Evolutionary conservation across 2,329 filamentous ascomycete species (phyloP).

Genomic region (Blastomyces emzantsi): DNA sequence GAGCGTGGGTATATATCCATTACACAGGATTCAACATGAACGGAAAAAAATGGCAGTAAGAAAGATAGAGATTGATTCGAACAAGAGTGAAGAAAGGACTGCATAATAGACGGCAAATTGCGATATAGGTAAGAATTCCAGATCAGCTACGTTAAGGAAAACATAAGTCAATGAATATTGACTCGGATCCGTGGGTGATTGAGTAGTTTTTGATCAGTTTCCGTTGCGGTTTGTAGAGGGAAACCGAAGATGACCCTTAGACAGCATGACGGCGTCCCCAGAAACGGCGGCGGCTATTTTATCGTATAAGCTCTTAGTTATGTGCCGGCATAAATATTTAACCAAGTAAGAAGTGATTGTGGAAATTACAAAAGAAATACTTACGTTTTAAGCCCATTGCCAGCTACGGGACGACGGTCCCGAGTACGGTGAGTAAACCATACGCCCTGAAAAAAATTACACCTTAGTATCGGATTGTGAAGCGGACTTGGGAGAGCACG

Average conservation of each 20-base stretch:
- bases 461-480: neutral
- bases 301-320: neutral
- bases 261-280: slow-evolving; percentile 32
- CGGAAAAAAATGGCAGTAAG: neutral
- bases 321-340: neutral
- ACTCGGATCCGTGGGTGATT: neutral
- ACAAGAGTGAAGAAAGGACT: neutral
- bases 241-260: slow-evolving; percentile 16
- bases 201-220: neutral
- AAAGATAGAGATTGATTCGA: neutral
- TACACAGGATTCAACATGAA: neutral
- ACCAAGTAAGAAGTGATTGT: neutral
- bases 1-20: neutral
- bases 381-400: slow-evolving; percentile 11
- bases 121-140: neutral
- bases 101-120: neutral
- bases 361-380: slow-evolving; percentile 21
- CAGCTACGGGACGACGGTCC: slow-evolving; percentile 14
- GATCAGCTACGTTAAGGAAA: neutral
- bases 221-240: neutral
- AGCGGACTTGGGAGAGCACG: neutral
- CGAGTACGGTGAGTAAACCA: slow-evolving; percentile 17
- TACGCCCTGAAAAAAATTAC: slow-evolving; percentile 12
- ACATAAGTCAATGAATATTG: neutral
- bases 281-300: slow-evolving; percentile 20